Evolutionary conservation across 495 filamentous ascomycete genomes (phyloP), one percentile per base, ranked within the genome.

Genomic region (Talaromyces thailandensis): DNA sequence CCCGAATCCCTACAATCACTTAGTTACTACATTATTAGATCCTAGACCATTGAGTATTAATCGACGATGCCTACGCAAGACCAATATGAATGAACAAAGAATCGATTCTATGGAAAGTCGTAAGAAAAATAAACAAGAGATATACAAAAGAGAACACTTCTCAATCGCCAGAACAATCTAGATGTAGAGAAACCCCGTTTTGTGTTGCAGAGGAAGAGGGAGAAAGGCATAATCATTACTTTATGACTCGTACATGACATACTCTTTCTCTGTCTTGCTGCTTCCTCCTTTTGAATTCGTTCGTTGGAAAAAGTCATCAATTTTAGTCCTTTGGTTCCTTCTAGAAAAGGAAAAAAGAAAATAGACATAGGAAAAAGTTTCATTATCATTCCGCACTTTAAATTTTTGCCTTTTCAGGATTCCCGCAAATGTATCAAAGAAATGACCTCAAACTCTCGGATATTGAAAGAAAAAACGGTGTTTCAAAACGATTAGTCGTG

Each of bases 371-470:
- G 29, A 57, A 57, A 57, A 57, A 35, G 24, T 35, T 32, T 57
- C 55, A 57, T 57, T 35, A 35, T 57, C 55, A 57, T 57, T 57
- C 55, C 55, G 29, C 55, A 57, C 28, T 57, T 57, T 35, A n/a
- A 57, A 28, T 55, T 55, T 55, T 55, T 25, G 35, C 51, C 51
- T 55, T 55, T 26, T 26, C 23, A 28, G 51, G 26, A 55, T 55
- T 28, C 26, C 51, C 51, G 23, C 23, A 55, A 55, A 55, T 55
- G 51, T 25, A 21, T 55, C 51, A 25, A 55, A 55, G 16, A 16
- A 28, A 55, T 55, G 24, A 25, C 26, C 51, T 25, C 51, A 55
- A 55, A 28, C 51, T 26, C 26, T 55, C 51, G 51, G 26, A 55
- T 23, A 55, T 28, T 25, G 6, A 23, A 23, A 21, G 23, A 16